Conservation (phyloP, 2,329 filamentous ascomycete genomes). For the Penicillium sp. region DNA sequence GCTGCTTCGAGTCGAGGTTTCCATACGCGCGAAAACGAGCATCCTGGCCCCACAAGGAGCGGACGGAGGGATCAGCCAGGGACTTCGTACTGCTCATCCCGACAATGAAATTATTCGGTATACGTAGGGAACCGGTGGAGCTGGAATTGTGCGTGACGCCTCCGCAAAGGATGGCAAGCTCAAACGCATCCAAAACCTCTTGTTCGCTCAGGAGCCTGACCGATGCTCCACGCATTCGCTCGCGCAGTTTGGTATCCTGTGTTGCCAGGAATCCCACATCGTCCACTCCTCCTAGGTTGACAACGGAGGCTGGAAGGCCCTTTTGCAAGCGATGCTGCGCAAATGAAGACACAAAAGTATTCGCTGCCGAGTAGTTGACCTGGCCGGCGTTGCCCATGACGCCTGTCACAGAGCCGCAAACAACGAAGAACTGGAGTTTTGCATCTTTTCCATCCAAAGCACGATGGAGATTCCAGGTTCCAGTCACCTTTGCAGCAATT, state of each 20-base stretch:
- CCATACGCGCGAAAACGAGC: background rate
- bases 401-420: conserved; percentile 18
- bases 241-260: background rate
- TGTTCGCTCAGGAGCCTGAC: background rate
- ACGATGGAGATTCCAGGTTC: conserved; percentile 18
- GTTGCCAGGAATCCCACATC: conserved; percentile 22
- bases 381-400: conserved; percentile 40
- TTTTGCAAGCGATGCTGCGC: conserved; percentile 20
- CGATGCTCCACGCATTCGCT: background rate
- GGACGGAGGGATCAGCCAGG: background rate
- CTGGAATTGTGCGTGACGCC: background rate
- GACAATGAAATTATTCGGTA: background rate
- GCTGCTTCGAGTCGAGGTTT: background rate
- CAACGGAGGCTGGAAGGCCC: conserved; percentile 8
- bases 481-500: conserved; percentile 10
- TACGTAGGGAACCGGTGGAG: background rate
- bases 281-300: conserved; percentile 24
- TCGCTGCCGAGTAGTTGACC: conserved; percentile 25
- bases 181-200: background rate
- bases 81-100: background rate
- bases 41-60: background rate
- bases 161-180: background rate
- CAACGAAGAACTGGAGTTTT: conserved; percentile 8
- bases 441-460: conserved; percentile 1
- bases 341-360: conserved; percentile 22